Evolutionary conservation across 1,139 yeast species (phyloP).

Genomic region (Trichomonascaceae sp.): DNA sequence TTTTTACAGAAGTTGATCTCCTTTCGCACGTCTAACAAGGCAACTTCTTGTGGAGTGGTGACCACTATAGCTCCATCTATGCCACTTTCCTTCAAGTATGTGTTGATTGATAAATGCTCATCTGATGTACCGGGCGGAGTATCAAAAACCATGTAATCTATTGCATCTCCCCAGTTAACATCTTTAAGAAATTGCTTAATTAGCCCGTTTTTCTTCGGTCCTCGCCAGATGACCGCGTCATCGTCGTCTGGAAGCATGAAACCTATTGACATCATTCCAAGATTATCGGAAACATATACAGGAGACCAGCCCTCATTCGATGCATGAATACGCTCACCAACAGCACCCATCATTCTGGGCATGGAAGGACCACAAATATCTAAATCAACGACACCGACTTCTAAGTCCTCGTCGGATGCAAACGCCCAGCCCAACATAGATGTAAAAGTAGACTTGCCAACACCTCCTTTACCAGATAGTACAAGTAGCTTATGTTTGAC

Average conservation of each 20-base stretch:
- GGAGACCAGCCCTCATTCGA: slow-evolving; percentile 96
- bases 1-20: slow-evolving; percentile 93
- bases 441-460: slow-evolving; percentile 93
- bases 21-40: slow-evolving; percentile 87
- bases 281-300: slow-evolving; percentile 88
- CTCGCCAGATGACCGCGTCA: slow-evolving; percentile 95
- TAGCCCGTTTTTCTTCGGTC: slow-evolving; percentile 86
- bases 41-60: slow-evolving; percentile 97
- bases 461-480: slow-evolving; percentile 96
- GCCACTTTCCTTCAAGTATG: slow-evolving; percentile 82
- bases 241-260: slow-evolving; percentile 93
- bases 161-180: slow-evolving; percentile 83
- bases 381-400: slow-evolving; percentile 93
- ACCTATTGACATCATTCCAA: slow-evolving; percentile 93
- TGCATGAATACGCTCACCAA: slow-evolving; percentile 78
- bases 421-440: slow-evolving; percentile 94
- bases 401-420: slow-evolving; percentile 79
- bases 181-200: slow-evolving; percentile 92
- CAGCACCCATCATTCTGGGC: slow-evolving; percentile 92
- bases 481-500: slow-evolving; percentile 82
- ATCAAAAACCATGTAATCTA: slow-evolving; percentile 86
- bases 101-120: slow-evolving; percentile 87
- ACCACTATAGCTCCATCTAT: slow-evolving; percentile 94
- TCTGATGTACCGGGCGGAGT: slow-evolving; percentile 99
- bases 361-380: slow-evolving; percentile 98